phyloP scores from a whole-genome alignment of 1,284 basidiomycete species.

The Ceratorhiza oryzae-sativae region DNA sequence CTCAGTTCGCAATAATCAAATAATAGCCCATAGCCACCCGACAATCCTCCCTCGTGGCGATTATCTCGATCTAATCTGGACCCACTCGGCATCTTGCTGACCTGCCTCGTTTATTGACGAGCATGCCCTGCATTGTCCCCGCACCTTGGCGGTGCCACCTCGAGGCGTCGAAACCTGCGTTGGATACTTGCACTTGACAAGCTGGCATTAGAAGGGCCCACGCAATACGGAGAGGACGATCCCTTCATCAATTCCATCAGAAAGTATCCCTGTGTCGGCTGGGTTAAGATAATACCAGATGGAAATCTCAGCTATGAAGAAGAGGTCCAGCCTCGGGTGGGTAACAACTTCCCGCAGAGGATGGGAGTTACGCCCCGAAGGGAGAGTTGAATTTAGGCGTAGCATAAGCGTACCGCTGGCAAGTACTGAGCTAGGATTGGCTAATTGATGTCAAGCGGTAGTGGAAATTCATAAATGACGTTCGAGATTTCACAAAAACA shows the following conservation, averaged over 20 bases:
- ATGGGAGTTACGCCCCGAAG: conserved; percentile 1
- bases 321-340: conserved; percentile 17
- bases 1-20: conserved; percentile 2
- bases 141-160: conserved; percentile 32
- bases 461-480: background rate
- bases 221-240: background rate
- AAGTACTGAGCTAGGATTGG: background rate
- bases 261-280: background rate
- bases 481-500: conserved; percentile 25
- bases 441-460: background rate
- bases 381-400: conserved; percentile 22
- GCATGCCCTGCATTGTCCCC: conserved; percentile 4
- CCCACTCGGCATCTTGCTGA: background rate
- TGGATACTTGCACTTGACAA: conserved; percentile 12
- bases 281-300: background rate
- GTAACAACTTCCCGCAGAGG: background rate
- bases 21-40: conserved; percentile 16
- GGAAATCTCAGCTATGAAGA: background rate
- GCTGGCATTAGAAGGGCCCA: background rate
- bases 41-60: conserved; percentile 12
- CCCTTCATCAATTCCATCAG: background rate
- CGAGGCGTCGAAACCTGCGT: conserved; percentile 34
- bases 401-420: background rate
- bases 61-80: conserved; percentile 16
- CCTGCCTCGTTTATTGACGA: conserved; percentile 1